phyloP scores from a whole-genome alignment of 2,329 filamentous ascomycete genomes.

The Aureobasidium namibiae region DNA sequence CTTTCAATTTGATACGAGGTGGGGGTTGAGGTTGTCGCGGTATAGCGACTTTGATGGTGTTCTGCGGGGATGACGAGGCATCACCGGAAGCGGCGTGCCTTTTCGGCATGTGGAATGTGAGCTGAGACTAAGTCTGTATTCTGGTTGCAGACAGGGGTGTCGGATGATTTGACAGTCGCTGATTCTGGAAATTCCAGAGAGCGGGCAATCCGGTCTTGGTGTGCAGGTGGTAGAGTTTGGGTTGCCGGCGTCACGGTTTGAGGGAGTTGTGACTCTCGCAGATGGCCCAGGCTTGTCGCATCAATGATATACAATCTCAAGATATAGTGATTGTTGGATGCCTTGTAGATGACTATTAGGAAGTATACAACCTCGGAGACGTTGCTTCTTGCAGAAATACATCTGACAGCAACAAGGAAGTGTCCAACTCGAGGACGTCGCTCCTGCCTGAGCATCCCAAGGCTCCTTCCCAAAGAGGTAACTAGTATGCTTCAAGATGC shows the following conservation, averaged over 20 bases:
- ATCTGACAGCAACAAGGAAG: background rate
- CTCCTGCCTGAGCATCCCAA: background rate
- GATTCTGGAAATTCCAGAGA: background rate
- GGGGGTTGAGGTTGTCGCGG: background rate
- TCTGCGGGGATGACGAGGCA: background rate
- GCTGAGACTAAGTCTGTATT: background rate
- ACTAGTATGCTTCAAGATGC: background rate
- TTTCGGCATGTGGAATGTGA: conserved; percentile 12
- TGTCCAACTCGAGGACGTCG: background rate
- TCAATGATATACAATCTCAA: background rate
- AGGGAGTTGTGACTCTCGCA: conserved; percentile 5
- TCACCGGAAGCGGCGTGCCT: conserved; percentile 7
- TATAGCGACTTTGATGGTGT: conserved; percentile 10
- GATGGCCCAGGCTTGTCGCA: background rate
- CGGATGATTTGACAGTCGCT: background rate
- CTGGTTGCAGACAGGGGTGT: background rate
- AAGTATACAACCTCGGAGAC: background rate
- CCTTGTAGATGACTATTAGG: background rate
- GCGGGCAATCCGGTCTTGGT: background rate
- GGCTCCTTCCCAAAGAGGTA: conserved; percentile 6
- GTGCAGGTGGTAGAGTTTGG: background rate
- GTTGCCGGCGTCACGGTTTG: background rate
- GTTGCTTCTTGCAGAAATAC: background rate
- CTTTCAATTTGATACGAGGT: conserved; percentile 21
- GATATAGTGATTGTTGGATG: background rate